Percentiles rank a stretch among this genome's conserved stretches.
phyloP scores from a whole-genome alignment of 176 grass and related monocot genomes.

The Lolium multiflorum region DNA sequence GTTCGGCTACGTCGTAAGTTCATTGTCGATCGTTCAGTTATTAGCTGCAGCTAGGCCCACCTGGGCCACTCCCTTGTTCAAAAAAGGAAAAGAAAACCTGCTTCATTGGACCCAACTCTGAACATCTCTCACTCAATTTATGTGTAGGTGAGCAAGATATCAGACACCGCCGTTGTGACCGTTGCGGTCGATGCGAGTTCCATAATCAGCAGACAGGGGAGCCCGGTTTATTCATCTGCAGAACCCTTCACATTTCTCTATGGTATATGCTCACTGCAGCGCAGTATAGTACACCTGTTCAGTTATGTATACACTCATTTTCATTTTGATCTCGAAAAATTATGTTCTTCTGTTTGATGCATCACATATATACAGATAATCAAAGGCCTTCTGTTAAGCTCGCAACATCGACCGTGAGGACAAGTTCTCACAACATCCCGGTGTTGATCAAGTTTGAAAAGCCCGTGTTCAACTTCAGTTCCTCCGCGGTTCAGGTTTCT shows the following conservation, averaged over 20 bases:
- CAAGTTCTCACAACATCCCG: constrained; percentile 62
- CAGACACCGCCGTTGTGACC: constrained; percentile 61
- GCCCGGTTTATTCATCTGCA: constrained; percentile 53
- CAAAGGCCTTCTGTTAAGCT: constrained; percentile 77
- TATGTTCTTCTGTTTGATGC: neutral
- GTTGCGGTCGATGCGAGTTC: constrained; percentile 59
- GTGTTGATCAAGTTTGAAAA: constrained; percentile 88
- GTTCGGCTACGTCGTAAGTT: constrained; percentile 75
- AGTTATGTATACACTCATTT: neutral
- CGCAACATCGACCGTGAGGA: constrained; percentile 65
- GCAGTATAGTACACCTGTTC: neutral
- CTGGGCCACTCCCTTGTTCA: too few species aligned
- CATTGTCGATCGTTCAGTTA: neutral
- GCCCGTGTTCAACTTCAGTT: constrained; percentile 90
- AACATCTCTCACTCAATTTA: neutral
- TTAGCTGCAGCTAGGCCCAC: too few species aligned
- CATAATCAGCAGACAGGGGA: constrained; percentile 92
- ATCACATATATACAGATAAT: constrained; percentile 42
- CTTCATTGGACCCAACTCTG: neutral
- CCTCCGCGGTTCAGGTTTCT: constrained; percentile 66
- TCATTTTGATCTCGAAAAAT: neutral
- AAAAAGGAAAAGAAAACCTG: too few species aligned
- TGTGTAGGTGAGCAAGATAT: constrained; percentile 63
- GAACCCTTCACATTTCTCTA: constrained; percentile 86
- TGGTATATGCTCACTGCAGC: constrained; percentile 46